phyloP scores from a whole-genome alignment of 176 grass and related monocot species.

The Guadua angustifolia region DNA sequence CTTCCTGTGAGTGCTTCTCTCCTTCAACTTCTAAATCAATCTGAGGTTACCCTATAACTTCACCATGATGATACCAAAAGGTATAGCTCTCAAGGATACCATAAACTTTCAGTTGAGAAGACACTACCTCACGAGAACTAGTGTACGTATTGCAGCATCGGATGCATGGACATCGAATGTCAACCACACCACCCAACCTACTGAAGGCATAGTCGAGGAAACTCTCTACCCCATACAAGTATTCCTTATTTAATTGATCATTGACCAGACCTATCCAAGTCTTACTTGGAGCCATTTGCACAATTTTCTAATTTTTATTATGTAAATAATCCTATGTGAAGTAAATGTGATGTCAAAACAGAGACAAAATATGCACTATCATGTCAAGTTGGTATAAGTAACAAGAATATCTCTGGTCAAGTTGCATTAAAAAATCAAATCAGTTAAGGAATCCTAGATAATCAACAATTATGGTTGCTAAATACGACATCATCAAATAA shows the following conservation, averaged over 20 bases:
- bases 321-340: too few relatives aligned
- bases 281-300: conserved; percentile 2
- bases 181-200: not conserved
- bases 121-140: not conserved
- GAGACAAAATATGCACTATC: too few relatives aligned
- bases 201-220: conserved; percentile 26
- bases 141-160: conserved; percentile 38
- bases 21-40: not conserved
- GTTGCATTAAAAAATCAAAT: too few relatives aligned
- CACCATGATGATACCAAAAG: conserved; percentile 36
- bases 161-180: not conserved
- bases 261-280: not conserved
- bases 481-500: too few relatives aligned
- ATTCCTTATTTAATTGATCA: not conserved
- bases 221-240: conserved; percentile 1
- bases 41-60: not conserved
- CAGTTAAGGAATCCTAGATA: too few relatives aligned
- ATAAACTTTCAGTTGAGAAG: conserved; percentile 14
- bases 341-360: too few relatives aligned
- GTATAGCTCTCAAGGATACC: conserved; percentile 23
- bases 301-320: too few relatives aligned
- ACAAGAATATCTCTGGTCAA: too few relatives aligned
- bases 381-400: too few relatives aligned
- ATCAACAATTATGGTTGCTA: too few relatives aligned
- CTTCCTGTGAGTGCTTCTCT: not conserved